Percentiles rank a stretch among this genome's conserved stretches.
Conservation (phyloP, 2,329 filamentous ascomycete genomes). For the Allantophomopsis lycopodina region DNA sequence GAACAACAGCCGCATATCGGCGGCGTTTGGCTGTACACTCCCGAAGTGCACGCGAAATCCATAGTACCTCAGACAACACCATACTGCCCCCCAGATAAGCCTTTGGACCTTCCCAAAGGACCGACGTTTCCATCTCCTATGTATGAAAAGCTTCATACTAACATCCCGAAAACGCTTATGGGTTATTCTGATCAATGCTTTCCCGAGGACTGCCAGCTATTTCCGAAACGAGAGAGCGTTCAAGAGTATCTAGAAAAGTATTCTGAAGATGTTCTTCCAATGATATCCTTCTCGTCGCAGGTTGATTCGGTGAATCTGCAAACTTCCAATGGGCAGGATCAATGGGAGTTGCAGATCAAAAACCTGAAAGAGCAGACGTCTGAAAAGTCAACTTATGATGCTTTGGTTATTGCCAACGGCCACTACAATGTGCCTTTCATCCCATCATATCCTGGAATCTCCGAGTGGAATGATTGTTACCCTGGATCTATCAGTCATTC, state of each 20-base stretch:
- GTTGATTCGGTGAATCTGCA: conserved; percentile 43
- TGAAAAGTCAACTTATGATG: conserved; percentile 36
- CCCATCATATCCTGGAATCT: conserved; percentile 46
- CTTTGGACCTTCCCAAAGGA: conserved; percentile 21
- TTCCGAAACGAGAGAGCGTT: conserved; percentile 60
- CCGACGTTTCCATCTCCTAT: conserved; percentile 67
- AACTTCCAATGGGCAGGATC: conserved; percentile 18
- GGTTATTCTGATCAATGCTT: conserved; percentile 60
- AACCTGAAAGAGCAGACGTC: conserved; percentile 8
- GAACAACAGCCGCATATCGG: conserved; percentile 69
- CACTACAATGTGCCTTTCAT: conserved; percentile 61
- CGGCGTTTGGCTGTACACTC: conserved; percentile 74
- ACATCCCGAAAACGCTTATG: conserved; percentile 77
- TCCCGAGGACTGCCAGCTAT: conserved; percentile 49
- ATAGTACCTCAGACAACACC: conserved; percentile 58
- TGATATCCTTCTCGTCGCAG: conserved; percentile 58
- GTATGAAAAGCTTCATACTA: conserved; percentile 73
- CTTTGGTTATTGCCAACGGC: conserved; percentile 61
- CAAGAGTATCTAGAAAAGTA: conserved; percentile 59
- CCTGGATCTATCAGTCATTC: conserved; percentile 57
- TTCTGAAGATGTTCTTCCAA: conserved; percentile 47
- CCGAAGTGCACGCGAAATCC: conserved; percentile 27
- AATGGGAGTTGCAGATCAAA: conserved; percentile 37
- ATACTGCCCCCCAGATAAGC: conserved; percentile 46
- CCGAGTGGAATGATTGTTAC: conserved; percentile 41